Base-by-base conservation (phyloP, 805 yeast species). In the Candida ponderosae region DNA sequence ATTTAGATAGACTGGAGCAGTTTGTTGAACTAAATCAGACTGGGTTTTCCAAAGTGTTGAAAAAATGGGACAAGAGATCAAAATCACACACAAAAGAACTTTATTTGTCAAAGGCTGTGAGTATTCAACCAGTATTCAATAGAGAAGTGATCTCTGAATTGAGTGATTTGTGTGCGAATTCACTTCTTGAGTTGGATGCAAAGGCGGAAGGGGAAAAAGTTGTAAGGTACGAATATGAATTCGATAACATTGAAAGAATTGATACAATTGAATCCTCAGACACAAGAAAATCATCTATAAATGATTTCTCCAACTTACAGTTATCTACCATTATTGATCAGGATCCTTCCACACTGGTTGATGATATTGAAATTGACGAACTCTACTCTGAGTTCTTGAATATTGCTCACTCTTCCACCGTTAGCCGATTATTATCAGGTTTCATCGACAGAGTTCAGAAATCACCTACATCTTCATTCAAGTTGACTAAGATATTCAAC, bases 41-140 rank as follows among this genome's bases (percentile, higher is more conserved):
- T 1, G 98, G 98, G 13, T 93, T 93, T 60, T 80, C 94, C 18
- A 93, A 93, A 62, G 97, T 87, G 21, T 73, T 93, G 51, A 93
- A 93, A 59, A 93, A 93, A 63, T 93, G 98, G 98, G 98, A 93
- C 62, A 93, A 93, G 60, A 70, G 97, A 43, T 87, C 96, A 18
- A 88, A 90, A 53, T 85, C 96, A 3, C 95, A 86, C 48, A 88
- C 96, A 6, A 88, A 89, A 54, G 98, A 93, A 56, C 68, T 93
- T 36, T 93, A 89, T 56, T 69, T 93, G 34, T 79, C 87, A 23
- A 82, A 96, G 0, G 96, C 96, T 0, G 95, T 93, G 13, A 87
- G 86, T 43, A 96, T 93, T 6, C 98, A 93, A 59, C 97, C 98
- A 0, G 94, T 90, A 11, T 93, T 93, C 63, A 95, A 93, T 53